These are phyloP conservation scores for Vaccinium darrowii DNA, from an alignment of 148 eudicot genomes.

Conservation along the genomic window DNA sequence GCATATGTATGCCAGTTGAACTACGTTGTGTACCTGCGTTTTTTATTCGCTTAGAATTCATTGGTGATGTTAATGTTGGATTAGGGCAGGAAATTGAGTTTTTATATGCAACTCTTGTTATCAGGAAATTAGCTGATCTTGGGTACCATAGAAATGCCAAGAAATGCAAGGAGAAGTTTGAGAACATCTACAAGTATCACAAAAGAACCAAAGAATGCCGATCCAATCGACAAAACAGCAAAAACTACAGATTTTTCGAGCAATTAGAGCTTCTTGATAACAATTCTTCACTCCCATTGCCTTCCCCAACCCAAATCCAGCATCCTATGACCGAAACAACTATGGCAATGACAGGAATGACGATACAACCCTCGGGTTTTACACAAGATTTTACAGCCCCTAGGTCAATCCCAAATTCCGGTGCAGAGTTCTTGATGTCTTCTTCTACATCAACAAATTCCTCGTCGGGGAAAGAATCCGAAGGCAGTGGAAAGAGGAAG, in stretches of 20 bases:
- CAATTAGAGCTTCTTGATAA: conserved; percentile 59
- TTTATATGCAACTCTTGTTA: conserved; percentile 19
- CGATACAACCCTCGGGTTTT: conserved; percentile 25
- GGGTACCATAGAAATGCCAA: conserved; percentile 73
- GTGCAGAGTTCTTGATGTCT: conserved; percentile 32
- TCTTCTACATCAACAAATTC: conserved; percentile 62
- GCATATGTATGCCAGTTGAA: not conserved
- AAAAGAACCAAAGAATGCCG: conserved; percentile 64
- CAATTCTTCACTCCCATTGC: conserved; percentile 31
- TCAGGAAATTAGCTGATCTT: conserved; percentile 72
- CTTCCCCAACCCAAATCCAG: conserved; percentile 21
- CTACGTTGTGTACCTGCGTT: not conserved
- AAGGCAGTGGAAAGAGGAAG: conserved; percentile 48
- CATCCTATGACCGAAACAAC: conserved; percentile 22
- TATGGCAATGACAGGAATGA: conserved; percentile 2
- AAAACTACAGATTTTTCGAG: conserved; percentile 67
- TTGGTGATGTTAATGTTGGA: conserved; percentile 4
- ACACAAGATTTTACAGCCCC: conserved; percentile 36
- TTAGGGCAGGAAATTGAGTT: not conserved
- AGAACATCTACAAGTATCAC: conserved; percentile 81
- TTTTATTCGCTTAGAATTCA: not conserved
- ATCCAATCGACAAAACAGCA: conserved; percentile 44
- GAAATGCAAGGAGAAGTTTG: conserved; percentile 94
- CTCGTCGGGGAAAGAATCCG: conserved; percentile 49
- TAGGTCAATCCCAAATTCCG: conserved; percentile 25